phyloP scores from a whole-genome alignment of 2,329 filamentous ascomycete genomes.

The Penicillium sp. region DNA sequence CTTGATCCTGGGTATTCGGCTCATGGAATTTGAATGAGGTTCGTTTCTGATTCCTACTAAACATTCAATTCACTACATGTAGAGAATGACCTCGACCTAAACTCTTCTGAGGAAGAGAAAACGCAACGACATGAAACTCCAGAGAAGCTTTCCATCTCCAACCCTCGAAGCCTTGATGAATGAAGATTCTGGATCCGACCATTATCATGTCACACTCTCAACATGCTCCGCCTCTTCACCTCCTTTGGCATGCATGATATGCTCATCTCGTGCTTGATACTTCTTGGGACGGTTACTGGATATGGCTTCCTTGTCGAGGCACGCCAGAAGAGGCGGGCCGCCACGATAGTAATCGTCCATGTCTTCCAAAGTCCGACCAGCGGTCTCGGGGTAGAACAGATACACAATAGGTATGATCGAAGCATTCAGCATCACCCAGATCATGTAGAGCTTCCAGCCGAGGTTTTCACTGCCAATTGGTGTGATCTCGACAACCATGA shows the following conservation, averaged over 20 bases:
- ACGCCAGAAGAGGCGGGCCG: slow-evolving; percentile 7
- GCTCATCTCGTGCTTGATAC: slow-evolving; percentile 5
- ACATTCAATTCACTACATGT: too few relatives aligned
- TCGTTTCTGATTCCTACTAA: too few relatives aligned
- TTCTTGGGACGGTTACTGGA: slow-evolving; percentile 5
- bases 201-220: neutral
- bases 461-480: slow-evolving; percentile 44
- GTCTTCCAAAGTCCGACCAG: slow-evolving; percentile 10
- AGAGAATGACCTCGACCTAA: too few relatives aligned
- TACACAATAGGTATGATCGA: slow-evolving; percentile 9
- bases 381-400: slow-evolving; percentile 11
- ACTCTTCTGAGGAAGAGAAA: too few relatives aligned
- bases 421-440: slow-evolving; percentile 9
- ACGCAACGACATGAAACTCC: too few relatives aligned
- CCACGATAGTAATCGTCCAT: slow-evolving; percentile 14
- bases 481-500: slow-evolving; percentile 43
- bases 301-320: slow-evolving; percentile 11
- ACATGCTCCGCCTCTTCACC: neutral
- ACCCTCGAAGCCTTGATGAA: neutral
- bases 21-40: too few relatives aligned
- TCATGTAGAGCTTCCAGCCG: slow-evolving; percentile 40
- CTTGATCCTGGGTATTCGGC: too few relatives aligned
- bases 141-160: neutral
- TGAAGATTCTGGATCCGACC: too few relatives aligned
- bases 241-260: neutral